Conservation (phyloP, 2,329 filamentous ascomycete species). For the Ophiostoma piceae region DNA sequence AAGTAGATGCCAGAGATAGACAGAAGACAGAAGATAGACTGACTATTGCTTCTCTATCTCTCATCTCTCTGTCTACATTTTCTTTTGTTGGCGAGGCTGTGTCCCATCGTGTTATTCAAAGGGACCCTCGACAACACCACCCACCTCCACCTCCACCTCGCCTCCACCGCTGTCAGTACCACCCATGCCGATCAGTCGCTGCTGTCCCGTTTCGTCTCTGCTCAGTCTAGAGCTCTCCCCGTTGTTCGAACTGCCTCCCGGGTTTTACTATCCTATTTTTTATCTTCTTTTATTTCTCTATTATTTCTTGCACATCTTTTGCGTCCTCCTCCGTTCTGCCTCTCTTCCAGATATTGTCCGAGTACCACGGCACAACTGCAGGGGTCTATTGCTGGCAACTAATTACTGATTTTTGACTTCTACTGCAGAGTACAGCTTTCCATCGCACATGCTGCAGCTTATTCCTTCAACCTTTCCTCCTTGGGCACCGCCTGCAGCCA, state of each 20-base stretch:
- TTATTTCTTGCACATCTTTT: too few relatives aligned
- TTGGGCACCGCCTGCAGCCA: constrained; percentile 21
- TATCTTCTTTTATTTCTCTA: too few relatives aligned
- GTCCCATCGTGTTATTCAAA: not conserved
- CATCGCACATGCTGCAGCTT: not conserved
- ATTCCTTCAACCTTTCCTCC: not conserved
- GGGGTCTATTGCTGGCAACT: not conserved
- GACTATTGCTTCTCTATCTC: not conserved
- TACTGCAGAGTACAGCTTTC: not conserved
- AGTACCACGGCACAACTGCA: not conserved
- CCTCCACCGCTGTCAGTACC: not conserved
- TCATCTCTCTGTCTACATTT: not conserved
- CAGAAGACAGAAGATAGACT: not conserved
- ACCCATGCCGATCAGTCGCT: not conserved
- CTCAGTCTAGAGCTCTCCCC: not conserved
- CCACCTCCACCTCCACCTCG: too few relatives aligned
- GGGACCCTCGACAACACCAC: not conserved
- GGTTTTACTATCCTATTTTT: too few relatives aligned
- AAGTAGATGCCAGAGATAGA: too few relatives aligned
- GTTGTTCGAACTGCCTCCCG: not conserved
- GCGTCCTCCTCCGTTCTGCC: too few relatives aligned
- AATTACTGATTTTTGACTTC: not conserved
- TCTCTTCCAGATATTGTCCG: not conserved
- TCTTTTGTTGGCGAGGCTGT: not conserved
- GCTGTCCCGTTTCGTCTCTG: not conserved